phyloP scores from a whole-genome alignment of 202 grass and related monocot genomes.

The Eragrostis tef region DNA sequence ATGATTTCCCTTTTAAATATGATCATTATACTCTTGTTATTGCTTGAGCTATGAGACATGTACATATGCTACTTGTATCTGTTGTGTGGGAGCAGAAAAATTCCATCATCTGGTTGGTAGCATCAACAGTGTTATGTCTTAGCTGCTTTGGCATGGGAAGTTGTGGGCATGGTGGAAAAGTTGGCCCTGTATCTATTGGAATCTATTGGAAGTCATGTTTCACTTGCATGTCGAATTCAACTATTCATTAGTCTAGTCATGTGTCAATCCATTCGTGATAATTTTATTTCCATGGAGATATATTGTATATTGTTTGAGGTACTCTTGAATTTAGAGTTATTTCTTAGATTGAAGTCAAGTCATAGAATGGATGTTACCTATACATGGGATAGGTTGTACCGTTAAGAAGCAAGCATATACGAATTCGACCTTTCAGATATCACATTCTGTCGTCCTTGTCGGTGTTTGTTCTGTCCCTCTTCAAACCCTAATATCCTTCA shows the following conservation, averaged over 20 bases:
- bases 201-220: not conserved
- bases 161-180: not conserved
- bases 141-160: not conserved
- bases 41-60: not conserved
- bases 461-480: not conserved
- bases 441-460: not conserved
- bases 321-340: slow-evolving; percentile 3
- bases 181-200: not conserved
- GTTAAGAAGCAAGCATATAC: not conserved
- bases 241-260: not conserved
- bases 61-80: not conserved
- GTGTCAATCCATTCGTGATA: not conserved
- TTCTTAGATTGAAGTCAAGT: slow-evolving; percentile 2
- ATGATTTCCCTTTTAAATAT: not conserved
- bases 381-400: not conserved
- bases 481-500: not conserved
- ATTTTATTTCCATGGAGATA: not conserved
- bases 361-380: not conserved
- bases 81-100: not conserved
- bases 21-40: not conserved
- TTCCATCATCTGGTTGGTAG: not conserved
- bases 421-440: not conserved
- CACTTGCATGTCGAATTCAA: not conserved
- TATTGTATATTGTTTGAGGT: not conserved
- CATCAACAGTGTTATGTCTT: not conserved